Base-by-base conservation (phyloP, 208 protist species). In the Acanthamoeba pearcei region DNA sequence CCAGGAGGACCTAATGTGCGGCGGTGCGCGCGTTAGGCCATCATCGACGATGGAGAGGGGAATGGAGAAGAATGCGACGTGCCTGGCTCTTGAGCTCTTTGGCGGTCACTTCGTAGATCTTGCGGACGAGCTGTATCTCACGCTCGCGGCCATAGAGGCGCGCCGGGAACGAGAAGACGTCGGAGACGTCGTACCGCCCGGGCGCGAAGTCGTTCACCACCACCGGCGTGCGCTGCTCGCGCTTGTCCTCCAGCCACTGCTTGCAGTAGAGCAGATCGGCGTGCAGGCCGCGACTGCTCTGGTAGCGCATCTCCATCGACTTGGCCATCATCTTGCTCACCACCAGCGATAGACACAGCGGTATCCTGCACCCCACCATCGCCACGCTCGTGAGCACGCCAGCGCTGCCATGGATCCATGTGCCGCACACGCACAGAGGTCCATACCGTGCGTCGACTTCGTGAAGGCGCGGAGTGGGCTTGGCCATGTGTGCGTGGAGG, bases 401-500 rank as follows among this genome's bases (percentile, higher is more conserved):
- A 70, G 27, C 64, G 64, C 64, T 9, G 64, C 9, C 22, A 27
- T 64, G 19, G 46, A 1, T 19, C 6, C 62, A 68, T 68, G 62
- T 3, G 55, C 15, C 19, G 6, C 22, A 62, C 13, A 29, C 22
- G 24, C 13, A 29, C 62, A 27, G 27, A 68, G 9, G 27, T 3
- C 12, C 68, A 8, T 27, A 74, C 68, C 89, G 64, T 15, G n/a
- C 10, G 10, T 93, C 89, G 49, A 57, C 32, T 35, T 93, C 89
- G 51, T 93, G 89, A 13, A 80, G 38, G 10, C n/a, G 49, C 51
- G 89, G 64, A 4, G 89, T 22, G 35, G n/a, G 89, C 35, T 93
- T 93, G 89, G 89, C 89, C 89, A 93, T 74, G 64, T 93, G 89
- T 3, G 89, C 89, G 70, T 93, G 89, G 42, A 93, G 24, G 19